These are phyloP conservation scores for Turritis glabra DNA, from an alignment of 345 rosid genomes.

Conservation along the genomic window DNA sequence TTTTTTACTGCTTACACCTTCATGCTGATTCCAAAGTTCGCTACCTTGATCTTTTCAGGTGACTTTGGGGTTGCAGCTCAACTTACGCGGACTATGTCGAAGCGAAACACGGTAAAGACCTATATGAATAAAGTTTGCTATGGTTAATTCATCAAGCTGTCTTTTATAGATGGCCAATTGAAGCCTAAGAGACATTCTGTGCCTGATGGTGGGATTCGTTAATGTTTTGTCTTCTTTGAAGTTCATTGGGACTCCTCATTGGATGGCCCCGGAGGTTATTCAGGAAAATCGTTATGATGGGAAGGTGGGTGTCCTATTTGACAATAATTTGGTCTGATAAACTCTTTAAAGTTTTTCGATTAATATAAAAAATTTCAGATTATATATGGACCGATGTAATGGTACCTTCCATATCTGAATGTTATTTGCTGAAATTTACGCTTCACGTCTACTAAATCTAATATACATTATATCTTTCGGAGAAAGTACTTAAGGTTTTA, in stretches of 20 bases:
- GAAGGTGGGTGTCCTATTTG: slow-evolving; percentile 57
- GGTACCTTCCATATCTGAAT: neutral
- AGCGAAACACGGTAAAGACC: slow-evolving; percentile 81
- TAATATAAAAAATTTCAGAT: slow-evolving; percentile 2
- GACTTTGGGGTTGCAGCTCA: slow-evolving; percentile 99
- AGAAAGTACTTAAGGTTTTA: neutral
- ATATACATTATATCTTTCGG: neutral
- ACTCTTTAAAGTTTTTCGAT: neutral
- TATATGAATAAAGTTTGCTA: slow-evolving; percentile 11
- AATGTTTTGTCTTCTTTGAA: slow-evolving; percentile 39
- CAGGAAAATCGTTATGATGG: slow-evolving; percentile 99
- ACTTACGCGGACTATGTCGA: slow-evolving; percentile 98
- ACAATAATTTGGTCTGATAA: slow-evolving; percentile 6
- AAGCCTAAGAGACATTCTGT: neutral
- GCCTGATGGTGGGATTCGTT: slow-evolving; percentile 23
- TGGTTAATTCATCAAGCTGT: slow-evolving; percentile 18
- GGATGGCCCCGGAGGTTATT: slow-evolving; percentile 99
- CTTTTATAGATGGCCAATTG: slow-evolving; percentile 1
- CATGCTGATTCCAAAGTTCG: slow-evolving; percentile 25
- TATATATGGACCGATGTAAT: slow-evolving; percentile 5
- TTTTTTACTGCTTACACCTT: neutral
- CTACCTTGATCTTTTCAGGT: slow-evolving; percentile 53
- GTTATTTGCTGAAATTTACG: neutral
- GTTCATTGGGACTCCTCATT: slow-evolving; percentile 99
- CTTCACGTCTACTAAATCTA: slow-evolving; percentile 7